Evolutionary conservation across 768 basidiomycete genomes (phyloP), one percentile per base, ranked within the genome.

Genomic region (Lentinula sp.): DNA sequence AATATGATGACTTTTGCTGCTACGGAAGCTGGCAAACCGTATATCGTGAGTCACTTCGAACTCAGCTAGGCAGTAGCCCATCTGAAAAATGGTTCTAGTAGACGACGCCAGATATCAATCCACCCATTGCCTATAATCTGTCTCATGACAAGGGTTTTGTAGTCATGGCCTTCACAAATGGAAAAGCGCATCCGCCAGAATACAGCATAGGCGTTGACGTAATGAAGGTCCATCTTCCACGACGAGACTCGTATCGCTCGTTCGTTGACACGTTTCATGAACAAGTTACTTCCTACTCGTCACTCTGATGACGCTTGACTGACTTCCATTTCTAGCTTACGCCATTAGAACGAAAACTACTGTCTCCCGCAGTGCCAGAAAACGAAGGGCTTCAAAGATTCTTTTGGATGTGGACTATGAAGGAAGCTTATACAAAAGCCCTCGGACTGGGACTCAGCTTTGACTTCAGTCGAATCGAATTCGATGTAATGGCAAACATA

Each of bases 391-490:
- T 89, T n/a, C 75, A 76, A 48, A 74, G 76, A 15, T 89, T 94
- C 70, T 91, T 88, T 68, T 87, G 87, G 79, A 83, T 92, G 64
- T 95, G 93, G 93, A 93, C 93, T 6, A 73, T 91, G 69, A 95
- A 95, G 73, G 93, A 95, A 70, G 92, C 93, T 3, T 94, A 93
- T 70, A 92, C 90, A 5, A 95, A 95, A 73, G 90, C 91, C 2
- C 78, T 94, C 37, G 93, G 93, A 0, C 69, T 88, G 37, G 93
- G 93, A 0, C 80, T 95, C 13, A 87, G 91, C 1, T 93, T 93
- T 68, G 88, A 93, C 65, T 89, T 93, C 72, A 77, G 76, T 23
- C 82, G 91, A 21, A 82, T 94, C 62, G 85, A 91, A 68, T 92
- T 85, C 70, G 79, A 90, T 67, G 76, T 85, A 8, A 68, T 69